Conservation (phyloP, 345 rosid species). For the Carallia pectinifolia region DNA sequence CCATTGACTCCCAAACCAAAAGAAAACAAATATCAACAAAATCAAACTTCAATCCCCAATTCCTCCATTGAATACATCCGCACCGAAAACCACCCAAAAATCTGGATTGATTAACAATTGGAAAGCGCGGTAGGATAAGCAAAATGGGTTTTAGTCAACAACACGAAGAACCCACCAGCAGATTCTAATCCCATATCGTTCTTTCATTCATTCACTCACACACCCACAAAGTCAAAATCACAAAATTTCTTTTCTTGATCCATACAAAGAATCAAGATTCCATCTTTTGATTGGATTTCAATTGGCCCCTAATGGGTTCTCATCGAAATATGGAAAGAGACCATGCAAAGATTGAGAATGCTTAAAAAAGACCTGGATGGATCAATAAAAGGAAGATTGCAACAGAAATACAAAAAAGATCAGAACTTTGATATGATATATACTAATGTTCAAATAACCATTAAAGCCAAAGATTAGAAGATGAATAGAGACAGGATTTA, state of each 20-base stretch:
- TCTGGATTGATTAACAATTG: slow-evolving; percentile 13
- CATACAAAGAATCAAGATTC: slow-evolving; percentile 18
- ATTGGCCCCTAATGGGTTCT: background rate
- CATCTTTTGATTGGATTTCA: background rate
- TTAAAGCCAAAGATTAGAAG: background rate
- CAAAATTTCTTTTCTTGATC: slow-evolving; percentile 41
- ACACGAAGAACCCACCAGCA: slow-evolving; percentile 45
- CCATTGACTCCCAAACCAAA: slow-evolving; percentile 39
- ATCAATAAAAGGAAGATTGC: background rate
- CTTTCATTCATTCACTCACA: slow-evolving; percentile 39
- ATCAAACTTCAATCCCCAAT: slow-evolving; percentile 37
- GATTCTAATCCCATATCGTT: slow-evolving; percentile 68
- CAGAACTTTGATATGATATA: background rate
- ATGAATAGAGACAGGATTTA: slow-evolving; percentile 11
- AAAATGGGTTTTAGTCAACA: slow-evolving; percentile 24
- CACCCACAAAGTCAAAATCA: slow-evolving; percentile 24
- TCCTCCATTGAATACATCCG: slow-evolving; percentile 29
- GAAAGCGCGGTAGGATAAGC: slow-evolving; percentile 16
- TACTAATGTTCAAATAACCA: background rate
- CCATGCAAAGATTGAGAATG: background rate
- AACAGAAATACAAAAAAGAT: background rate
- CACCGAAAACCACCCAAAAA: slow-evolving; percentile 8
- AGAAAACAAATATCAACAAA: slow-evolving; percentile 17
- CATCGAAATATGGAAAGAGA: background rate
- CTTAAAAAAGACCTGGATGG: background rate